Base-by-base conservation (phyloP, 306 rosid species). In the Cajanus cajan region DNA sequence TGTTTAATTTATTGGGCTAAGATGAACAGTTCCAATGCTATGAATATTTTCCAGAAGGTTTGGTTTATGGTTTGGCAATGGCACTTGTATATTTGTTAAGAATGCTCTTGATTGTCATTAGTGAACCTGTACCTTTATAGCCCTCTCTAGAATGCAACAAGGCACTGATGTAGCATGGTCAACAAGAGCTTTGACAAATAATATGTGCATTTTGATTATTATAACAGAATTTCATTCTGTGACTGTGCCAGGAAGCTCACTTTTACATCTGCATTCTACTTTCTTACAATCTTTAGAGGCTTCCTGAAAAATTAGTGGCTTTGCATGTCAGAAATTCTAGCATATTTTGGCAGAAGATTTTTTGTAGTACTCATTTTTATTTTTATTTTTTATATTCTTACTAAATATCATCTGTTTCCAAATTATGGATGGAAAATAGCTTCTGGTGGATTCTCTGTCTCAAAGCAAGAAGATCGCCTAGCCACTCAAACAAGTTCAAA, bases 401-500 rank as follows among this genome's bases (percentile, higher is more conserved):
- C 66, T 65, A 61, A 79, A 59, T 68, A 2, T 76, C 44, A 50
- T 28, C 51, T 77, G 77, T 68, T 78, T 78, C 80, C 80, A 57
- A 51, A 67, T 82, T 36, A 61, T 74, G 85, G 85, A 51, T 76
- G 61, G 80, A 55, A 78, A 71, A 86, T 55, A 75, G 85, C 86
- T 65, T 65, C 80, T 16, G 72, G 77, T 57, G 89, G 89, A 81
- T 73, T 81, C 75, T 47, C 83, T 52, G 61, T 61, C 51, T 80
- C 65, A 7, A 82, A 82, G 81, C 89, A 51, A 28, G 90, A 93
- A 22, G 85, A 87, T 51, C 67, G 2, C 73, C 82, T 11, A 71
- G 50, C 80, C 66, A 73, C 62, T 72, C 58, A 67, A 62, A 45
- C 88, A 73, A 90, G 54, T 84, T 85, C 97, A 81, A 88, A 86